These are phyloP conservation scores for Clonostachys sp. DNA, from an alignment of 2,329 filamentous ascomycete genomes.

Conservation along the genomic window DNA sequence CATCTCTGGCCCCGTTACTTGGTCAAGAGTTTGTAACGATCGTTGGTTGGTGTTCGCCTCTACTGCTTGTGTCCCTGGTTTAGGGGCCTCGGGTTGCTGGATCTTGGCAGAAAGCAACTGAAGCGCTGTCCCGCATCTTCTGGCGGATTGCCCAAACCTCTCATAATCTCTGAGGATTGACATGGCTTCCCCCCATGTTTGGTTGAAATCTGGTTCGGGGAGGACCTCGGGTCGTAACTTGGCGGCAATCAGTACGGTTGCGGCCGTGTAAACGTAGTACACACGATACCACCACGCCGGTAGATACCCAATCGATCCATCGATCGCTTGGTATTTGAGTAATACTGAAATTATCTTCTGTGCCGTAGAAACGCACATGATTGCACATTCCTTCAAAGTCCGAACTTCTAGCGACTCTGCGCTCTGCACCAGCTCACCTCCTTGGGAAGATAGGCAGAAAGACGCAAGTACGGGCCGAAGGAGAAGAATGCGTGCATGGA, in stretches of 20 bases:
- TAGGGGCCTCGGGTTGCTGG: conserved; percentile 9
- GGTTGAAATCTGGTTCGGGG: conserved; percentile 12
- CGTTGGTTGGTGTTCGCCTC: not conserved
- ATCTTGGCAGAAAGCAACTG: conserved; percentile 27
- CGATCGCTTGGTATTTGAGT: conserved; percentile 17
- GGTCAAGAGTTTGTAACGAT: not conserved
- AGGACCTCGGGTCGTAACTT: conserved; percentile 25
- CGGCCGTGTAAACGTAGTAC: conserved; percentile 28
- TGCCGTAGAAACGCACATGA: conserved; percentile 24
- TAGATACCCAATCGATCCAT: conserved; percentile 22
- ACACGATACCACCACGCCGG: conserved; percentile 33
- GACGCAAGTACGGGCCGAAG: conserved; percentile 22
- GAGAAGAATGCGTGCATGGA: conserved; percentile 25
- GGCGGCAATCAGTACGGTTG: conserved; percentile 26
- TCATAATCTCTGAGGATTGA: conserved; percentile 23
- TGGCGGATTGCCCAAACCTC: conserved; percentile 21
- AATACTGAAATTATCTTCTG: conserved; percentile 22
- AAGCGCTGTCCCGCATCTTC: conserved; percentile 22
- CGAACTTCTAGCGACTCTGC: conserved; percentile 15
- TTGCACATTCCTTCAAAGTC: conserved; percentile 22
- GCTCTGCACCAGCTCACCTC: not conserved
- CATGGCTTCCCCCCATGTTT: conserved; percentile 24
- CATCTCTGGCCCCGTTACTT: not conserved
- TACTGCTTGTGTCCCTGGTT: not conserved
- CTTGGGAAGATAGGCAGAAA: conserved; percentile 17